Percentiles rank a stretch among this genome's conserved stretches.
These are phyloP conservation scores for Penicillium soppii DNA, from an alignment of 495 filamentous ascomycete species.

Conservation along the genomic window DNA sequence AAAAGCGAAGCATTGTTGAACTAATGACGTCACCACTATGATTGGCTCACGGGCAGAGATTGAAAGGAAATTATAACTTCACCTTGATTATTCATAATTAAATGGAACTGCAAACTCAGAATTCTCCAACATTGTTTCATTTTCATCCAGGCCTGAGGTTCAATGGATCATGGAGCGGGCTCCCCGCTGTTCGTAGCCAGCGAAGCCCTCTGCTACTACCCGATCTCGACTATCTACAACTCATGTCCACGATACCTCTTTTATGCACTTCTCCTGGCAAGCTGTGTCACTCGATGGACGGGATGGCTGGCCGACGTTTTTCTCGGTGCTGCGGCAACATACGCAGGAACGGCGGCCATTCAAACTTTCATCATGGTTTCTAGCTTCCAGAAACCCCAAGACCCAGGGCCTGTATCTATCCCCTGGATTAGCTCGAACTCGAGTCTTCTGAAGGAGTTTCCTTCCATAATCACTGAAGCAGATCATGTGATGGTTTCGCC, in stretches of 20 bases:
- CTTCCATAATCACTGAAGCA: conserved; percentile 23
- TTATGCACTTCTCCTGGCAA: conserved; percentile 30
- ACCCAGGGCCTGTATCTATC: conserved; percentile 22
- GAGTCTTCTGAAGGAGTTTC: conserved; percentile 18
- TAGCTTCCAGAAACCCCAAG: conserved; percentile 6
- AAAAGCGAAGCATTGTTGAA: too few relatives aligned
- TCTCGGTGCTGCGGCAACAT: conserved; percentile 32
- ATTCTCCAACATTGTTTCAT: not conserved
- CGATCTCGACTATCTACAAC: conserved; percentile 38
- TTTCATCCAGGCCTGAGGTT: too few relatives aligned
- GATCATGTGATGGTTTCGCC: conserved; percentile 22
- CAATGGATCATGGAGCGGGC: not conserved
- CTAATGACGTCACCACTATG: too few relatives aligned
- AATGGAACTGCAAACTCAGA: not conserved
- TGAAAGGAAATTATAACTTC: not conserved
- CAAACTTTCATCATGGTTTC: conserved; percentile 35
- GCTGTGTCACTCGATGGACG: conserved; percentile 32
- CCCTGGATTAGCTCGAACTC: conserved; percentile 22
- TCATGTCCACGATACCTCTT: conserved; percentile 37
- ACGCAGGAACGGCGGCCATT: conserved; percentile 36
- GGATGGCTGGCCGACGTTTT: conserved; percentile 36
- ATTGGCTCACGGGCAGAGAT: too few relatives aligned
- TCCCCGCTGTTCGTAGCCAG: conserved; percentile 33
- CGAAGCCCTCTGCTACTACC: conserved; percentile 33
- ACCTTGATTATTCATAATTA: not conserved